A percentile compares a stretch with the other conserved stretches of the same genome.
These are phyloP conservation scores for Tricholomella constricta DNA, from an alignment of 768 basidiomycete species.

Conservation along the genomic window DNA sequence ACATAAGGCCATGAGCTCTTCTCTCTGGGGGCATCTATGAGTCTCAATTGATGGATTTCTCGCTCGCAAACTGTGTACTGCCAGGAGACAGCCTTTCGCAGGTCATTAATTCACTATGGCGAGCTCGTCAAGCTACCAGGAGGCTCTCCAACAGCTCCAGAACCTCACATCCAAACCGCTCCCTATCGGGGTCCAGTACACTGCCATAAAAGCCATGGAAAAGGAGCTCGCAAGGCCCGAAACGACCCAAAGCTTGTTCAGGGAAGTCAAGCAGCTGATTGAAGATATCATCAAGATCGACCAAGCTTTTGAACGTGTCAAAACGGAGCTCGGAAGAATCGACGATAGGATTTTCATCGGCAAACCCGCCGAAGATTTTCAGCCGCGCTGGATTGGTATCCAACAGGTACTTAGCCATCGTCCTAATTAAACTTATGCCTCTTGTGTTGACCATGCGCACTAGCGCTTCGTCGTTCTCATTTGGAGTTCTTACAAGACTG, in stretches of 20 bases:
- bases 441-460: background rate
- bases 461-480: slow-evolving; percentile 10
- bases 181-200: background rate
- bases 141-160: background rate
- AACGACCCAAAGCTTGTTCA: background rate
- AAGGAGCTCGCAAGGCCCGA: background rate
- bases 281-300: slow-evolving; percentile 13
- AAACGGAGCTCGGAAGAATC: slow-evolving; percentile 7
- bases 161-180: background rate
- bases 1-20: no score
- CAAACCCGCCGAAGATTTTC: slow-evolving; percentile 11
- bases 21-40: no score
- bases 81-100: background rate
- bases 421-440: background rate
- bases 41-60: no score
- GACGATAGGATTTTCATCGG: slow-evolving; percentile 1
- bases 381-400: slow-evolving; percentile 7
- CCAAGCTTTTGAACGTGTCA: slow-evolving; percentile 14
- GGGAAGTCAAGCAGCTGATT: slow-evolving; percentile 12
- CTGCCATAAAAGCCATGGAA: slow-evolving; percentile 4
- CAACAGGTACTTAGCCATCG: slow-evolving; percentile 8
- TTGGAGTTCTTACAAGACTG: slow-evolving; percentile 8
- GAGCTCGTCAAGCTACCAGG: background rate
- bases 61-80: no score
- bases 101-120: background rate